Percentiles rank a stretch among this genome's conserved stretches.
Evolutionary conservation across 2,329 filamentous ascomycete genomes (phyloP).

Genomic region (Exophiala xenobiotica): DNA sequence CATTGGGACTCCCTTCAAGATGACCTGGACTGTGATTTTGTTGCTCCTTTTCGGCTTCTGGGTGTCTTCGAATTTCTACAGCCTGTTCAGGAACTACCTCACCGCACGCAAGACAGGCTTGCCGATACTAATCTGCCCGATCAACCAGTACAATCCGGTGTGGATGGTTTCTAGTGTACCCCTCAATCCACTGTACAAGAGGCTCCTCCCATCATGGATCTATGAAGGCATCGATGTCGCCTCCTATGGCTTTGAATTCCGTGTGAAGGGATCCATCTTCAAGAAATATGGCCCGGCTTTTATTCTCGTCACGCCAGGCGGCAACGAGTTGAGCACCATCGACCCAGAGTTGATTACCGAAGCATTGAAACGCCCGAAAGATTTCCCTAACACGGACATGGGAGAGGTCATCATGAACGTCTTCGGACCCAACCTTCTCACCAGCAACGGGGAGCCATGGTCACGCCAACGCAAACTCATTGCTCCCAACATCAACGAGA

Average conservation of each 20-base stretch:
- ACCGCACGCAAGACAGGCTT: conserved; percentile 32
- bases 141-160: conserved; percentile 27
- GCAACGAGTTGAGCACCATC: conserved; percentile 30
- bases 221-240: conserved; percentile 31
- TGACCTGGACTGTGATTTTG: conserved; percentile 10
- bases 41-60: conserved; percentile 6
- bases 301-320: conserved; percentile 35
- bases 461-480: conserved; percentile 39
- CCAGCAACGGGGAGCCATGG: conserved; percentile 36
- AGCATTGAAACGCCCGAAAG: conserved; percentile 38
- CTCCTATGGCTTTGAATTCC: conserved; percentile 39
- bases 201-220: conserved; percentile 32
- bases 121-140: conserved; percentile 31
- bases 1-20: too few species aligned
- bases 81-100: conserved; percentile 29
- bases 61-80: conserved; percentile 12
- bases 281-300: conserved; percentile 35
- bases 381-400: conserved; percentile 36
- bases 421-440: conserved; percentile 37
- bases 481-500: conserved; percentile 39
- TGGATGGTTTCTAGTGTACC: conserved; percentile 34
- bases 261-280: conserved; percentile 30
- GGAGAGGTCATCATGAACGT: conserved; percentile 35
- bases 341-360: conserved; percentile 35
- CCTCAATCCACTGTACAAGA: conserved; percentile 28